Evolutionary conservation across 176 grass and related monocot genomes (phyloP).

Genomic region (Oryza australiensis): DNA sequence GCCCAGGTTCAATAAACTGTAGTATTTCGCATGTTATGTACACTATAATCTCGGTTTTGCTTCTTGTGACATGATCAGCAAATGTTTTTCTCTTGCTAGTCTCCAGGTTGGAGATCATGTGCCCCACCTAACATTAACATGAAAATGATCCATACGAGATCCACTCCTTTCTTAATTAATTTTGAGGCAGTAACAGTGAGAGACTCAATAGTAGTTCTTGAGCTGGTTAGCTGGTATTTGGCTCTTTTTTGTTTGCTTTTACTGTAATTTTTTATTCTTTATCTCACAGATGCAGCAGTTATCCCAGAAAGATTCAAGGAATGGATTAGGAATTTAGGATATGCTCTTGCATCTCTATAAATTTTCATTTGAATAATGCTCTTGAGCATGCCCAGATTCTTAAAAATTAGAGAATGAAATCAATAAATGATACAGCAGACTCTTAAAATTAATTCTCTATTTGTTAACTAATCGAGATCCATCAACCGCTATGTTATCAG

Average conservation of each 20-base stretch:
- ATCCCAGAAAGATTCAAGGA: background rate
- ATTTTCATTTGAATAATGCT: background rate
- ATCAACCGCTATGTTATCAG: too few species aligned
- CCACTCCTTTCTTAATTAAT: background rate
- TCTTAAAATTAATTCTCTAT: too few species aligned
- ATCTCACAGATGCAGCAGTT: background rate
- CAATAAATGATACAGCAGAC: too few species aligned
- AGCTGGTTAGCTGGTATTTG: background rate
- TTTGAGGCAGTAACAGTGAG: background rate
- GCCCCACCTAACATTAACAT: slow-evolving; percentile 15
- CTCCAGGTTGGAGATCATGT: background rate
- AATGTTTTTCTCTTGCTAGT: background rate
- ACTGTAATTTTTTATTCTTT: background rate
- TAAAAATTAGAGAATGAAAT: too few species aligned
- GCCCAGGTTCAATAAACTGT: slow-evolving; percentile 26
- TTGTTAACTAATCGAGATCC: too few species aligned
- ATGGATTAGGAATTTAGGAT: background rate
- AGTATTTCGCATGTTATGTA: background rate
- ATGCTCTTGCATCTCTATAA: background rate
- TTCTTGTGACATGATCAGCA: background rate
- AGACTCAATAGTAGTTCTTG: background rate
- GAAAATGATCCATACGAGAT: background rate
- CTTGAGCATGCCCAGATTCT: too few species aligned
- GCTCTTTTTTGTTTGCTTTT: background rate
- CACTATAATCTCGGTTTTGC: background rate